Base-by-base conservation (phyloP, 2,329 filamentous ascomycete genomes). In the Penicillium vulpinum region DNA sequence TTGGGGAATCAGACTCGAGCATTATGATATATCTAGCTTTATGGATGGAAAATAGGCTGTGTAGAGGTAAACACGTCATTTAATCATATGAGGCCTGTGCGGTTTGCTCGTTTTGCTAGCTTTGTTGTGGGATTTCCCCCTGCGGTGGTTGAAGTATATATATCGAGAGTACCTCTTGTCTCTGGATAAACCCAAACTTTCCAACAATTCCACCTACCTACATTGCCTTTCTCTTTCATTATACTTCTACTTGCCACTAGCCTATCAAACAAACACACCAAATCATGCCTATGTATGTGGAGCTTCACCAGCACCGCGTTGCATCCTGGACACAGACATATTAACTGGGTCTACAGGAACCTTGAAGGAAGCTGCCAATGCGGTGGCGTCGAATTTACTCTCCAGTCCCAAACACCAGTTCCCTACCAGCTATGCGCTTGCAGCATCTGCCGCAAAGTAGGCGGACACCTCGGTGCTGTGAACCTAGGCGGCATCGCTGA, bases 331-430 rank as follows among this genome's bases (percentile, higher is more conserved):
- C 31, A 38, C 51, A 50, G 24, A 13, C 13, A 41, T 31, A 51
- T 46, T 65, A 53, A 65, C 51, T 11, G 38, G 22, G 3, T 28
- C n/a, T 26, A 56, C 54, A 81, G 78, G 73, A 75, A 74, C 63
- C 75, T 81, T 8, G 67, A 79, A 58, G 79, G 79, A 62, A 80
- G 77, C 64, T 81, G 78, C 68, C 79, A 80, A 63, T 81, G 78
- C 61, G 78, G 79, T 50, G 68, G 70, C 36, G 68, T 81, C n/a
- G 72, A 79, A 67, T 81, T 80, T 60, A 72, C 70, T 4, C 67
- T 80, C 8, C 62, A 79, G 51, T 80, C 77, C 3, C 70, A 76
- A 33, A 80, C 78, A 0, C 78, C 78, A 0, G 76, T 79, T 0
- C 79, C 78, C 0, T 81, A 80, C 56, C 78, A 81, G 62, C 69